Percentiles rank a stretch among this genome's conserved stretches.
Evolutionary conservation across 352 stramenopile genomes (phyloP).

Genomic region (Phytophthora chlamydospora): DNA sequence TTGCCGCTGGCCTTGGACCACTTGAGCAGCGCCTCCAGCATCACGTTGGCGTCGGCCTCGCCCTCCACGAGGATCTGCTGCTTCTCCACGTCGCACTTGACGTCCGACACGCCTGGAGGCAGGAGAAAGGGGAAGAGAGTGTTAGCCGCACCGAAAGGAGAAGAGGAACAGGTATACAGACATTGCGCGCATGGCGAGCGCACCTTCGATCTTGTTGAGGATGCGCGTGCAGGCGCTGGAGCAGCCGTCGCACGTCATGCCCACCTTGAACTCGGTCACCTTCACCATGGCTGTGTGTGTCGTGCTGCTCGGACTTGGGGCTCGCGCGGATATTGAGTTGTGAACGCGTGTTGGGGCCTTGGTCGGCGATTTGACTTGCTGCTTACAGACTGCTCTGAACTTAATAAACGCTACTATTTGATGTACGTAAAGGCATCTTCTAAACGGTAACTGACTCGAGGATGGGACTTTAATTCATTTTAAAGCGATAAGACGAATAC

Average conservation of each 20-base stretch:
- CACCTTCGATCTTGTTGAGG: slow-evolving; percentile 89
- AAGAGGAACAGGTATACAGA: not conserved
- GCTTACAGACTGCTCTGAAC: too few species aligned
- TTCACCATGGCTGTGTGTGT: slow-evolving; percentile 46
- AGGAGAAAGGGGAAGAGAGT: slow-evolving; percentile 5
- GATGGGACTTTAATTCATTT: too few species aligned
- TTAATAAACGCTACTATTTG: too few species aligned
- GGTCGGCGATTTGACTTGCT: too few species aligned
- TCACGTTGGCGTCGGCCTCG: slow-evolving; percentile 73
- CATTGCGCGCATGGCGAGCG: slow-evolving; percentile 1
- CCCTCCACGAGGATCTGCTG: slow-evolving; percentile 86
- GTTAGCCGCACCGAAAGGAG: too few species aligned
- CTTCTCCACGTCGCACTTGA: slow-evolving; percentile 89
- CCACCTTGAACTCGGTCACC: slow-evolving; percentile 90
- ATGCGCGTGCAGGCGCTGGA: slow-evolving; percentile 90
- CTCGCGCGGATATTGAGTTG: slow-evolving; percentile 31
- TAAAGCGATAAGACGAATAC: too few species aligned
- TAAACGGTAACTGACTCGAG: too few species aligned
- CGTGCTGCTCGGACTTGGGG: slow-evolving; percentile 15
- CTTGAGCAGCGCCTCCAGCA: slow-evolving; percentile 89
- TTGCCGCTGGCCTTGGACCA: slow-evolving; percentile 91
- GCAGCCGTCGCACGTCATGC: slow-evolving; percentile 92
- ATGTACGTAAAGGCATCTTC: too few species aligned
- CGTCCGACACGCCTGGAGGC: slow-evolving; percentile 75
- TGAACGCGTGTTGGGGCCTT: slow-evolving; percentile 21